Evolutionary conservation across 2,329 filamentous ascomycete genomes (phyloP).

Genomic region (Chalara sp.): DNA sequence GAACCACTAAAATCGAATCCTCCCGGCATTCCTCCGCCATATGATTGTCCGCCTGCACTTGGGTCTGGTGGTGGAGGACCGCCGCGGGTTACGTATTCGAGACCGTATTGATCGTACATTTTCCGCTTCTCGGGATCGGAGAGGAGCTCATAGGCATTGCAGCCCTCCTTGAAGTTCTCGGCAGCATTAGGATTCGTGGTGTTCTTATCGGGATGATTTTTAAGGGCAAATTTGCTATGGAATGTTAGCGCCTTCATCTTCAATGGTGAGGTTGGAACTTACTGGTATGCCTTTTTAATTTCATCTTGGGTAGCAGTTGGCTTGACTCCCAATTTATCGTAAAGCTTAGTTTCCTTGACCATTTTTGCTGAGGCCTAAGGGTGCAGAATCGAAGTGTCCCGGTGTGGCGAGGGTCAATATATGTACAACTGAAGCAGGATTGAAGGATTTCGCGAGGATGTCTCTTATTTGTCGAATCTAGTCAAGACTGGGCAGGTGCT

Average conservation of each 20-base stretch:
- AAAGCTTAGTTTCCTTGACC: constrained; percentile 94
- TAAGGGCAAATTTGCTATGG: constrained; percentile 74
- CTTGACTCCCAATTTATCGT: constrained; percentile 77
- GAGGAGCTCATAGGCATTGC: constrained; percentile 95
- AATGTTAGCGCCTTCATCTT: neutral
- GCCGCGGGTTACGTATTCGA: constrained; percentile 84
- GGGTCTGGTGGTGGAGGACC: constrained; percentile 61
- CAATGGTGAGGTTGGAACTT: constrained; percentile 29
- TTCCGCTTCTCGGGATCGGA: constrained; percentile 96
- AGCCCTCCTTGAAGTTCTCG: constrained; percentile 97
- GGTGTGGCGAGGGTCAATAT: no score
- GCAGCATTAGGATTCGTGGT: constrained; percentile 77
- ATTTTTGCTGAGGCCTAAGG: constrained; percentile 38
- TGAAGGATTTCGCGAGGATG: no score
- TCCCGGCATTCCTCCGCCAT: constrained; percentile 49
- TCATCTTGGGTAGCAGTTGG: constrained; percentile 82
- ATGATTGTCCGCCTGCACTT: constrained; percentile 49
- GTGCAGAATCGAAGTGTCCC: no score
- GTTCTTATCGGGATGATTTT: constrained; percentile 97
- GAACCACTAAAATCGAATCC: constrained; percentile 38
- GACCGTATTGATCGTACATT: constrained; percentile 87
- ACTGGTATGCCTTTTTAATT: constrained; percentile 94
- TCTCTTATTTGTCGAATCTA: no score
- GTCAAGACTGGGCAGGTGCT: no score
- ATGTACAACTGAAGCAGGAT: no score